Percentiles rank a stretch among this genome's conserved stretches.
Evolutionary conservation across 306 rosid genomes (phyloP).

Genomic region (Vigna trinervia): DNA sequence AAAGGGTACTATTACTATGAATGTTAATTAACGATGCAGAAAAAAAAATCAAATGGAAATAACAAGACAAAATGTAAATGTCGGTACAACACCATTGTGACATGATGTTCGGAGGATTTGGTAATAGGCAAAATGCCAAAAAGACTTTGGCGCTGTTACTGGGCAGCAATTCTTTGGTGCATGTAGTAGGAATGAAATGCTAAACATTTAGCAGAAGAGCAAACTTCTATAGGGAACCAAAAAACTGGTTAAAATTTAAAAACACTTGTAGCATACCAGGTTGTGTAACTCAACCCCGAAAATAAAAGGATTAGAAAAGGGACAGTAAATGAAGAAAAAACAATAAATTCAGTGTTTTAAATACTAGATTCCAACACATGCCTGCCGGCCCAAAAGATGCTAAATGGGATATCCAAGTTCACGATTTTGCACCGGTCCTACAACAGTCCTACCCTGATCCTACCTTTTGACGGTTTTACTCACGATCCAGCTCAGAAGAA

Average conservation of each 20-base stretch:
- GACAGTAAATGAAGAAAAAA: no score
- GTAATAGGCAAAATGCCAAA: slow-evolving; percentile 17
- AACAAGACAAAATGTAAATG: slow-evolving; percentile 11
- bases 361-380: no score
- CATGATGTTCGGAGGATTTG: background rate
- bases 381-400: no score
- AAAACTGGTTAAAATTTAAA: background rate
- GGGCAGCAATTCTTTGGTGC: background rate
- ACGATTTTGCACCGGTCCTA: background rate
- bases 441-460: background rate
- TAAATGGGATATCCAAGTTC: background rate
- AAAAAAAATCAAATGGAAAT: slow-evolving; percentile 6
- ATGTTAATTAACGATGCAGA: background rate
- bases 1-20: background rate
- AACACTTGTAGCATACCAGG: background rate
- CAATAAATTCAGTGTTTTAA: no score
- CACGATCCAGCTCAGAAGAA: background rate
- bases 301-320: background rate
- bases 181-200: background rate
- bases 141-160: background rate
- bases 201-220: background rate
- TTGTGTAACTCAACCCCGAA: background rate
- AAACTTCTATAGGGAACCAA: background rate
- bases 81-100: background rate
- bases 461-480: background rate